Evolutionary conservation across 306 rosid genomes (phyloP).

Genomic region (Dryas octopetala): DNA sequence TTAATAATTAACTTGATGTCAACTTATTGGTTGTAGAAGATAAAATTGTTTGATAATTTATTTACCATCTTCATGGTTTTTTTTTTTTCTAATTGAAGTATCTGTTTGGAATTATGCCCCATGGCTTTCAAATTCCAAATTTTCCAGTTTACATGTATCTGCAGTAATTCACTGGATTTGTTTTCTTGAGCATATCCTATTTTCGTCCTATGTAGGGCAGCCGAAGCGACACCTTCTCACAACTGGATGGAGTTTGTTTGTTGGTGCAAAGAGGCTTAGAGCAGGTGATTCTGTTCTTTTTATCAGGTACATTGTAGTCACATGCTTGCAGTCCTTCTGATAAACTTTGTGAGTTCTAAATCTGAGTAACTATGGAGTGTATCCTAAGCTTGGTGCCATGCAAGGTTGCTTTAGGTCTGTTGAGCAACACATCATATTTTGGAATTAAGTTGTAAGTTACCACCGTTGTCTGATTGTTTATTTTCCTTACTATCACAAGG

Average conservation of each 20-base stretch:
- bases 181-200: slow-evolving; percentile 7
- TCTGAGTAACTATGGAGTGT: background rate
- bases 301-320: slow-evolving; percentile 55
- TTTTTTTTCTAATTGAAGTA: background rate
- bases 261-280: slow-evolving; percentile 84
- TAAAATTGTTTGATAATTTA: background rate
- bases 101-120: no score
- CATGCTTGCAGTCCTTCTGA: background rate
- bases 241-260: slow-evolving; percentile 95
- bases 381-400: background rate
- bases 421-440: background rate
- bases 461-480: background rate
- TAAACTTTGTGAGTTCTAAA: background rate
- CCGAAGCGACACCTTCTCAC: slow-evolving; percentile 98
- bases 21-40: background rate
- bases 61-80: background rate
- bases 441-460: background rate
- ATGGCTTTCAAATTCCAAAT: no score
- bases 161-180: background rate
- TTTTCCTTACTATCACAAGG: slow-evolving; percentile 41
- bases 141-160: background rate
- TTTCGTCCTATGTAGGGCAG: slow-evolving; percentile 56
- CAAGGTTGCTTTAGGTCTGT: background rate
- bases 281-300: slow-evolving; percentile 94
- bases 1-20: background rate